Conservation (phyloP, 768 basidiomycete species). For the Dictyophora rubrovolvata region DNA sequence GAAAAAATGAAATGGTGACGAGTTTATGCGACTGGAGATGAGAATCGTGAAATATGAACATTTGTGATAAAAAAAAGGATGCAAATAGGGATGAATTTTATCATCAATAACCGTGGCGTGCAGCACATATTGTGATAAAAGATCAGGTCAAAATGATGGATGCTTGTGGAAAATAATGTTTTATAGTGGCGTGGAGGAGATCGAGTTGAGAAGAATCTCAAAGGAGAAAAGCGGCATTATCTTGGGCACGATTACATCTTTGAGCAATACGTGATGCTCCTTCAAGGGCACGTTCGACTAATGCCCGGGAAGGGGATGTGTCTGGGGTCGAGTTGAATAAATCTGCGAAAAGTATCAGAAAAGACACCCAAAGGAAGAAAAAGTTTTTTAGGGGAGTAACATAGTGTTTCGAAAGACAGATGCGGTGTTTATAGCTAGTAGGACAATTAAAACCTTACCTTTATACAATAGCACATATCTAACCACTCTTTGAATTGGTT, state of each 20-base stretch:
- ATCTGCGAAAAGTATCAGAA: slow-evolving; percentile 25
- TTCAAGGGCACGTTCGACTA: slow-evolving; percentile 51
- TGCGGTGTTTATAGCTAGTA: not conserved
- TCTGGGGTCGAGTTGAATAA: slow-evolving; percentile 39
- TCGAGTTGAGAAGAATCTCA: slow-evolving; percentile 1
- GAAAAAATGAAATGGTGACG: too few species aligned
- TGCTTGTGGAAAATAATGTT: too few species aligned
- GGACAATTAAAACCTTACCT: slow-evolving; percentile 27
- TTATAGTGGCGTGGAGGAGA: too few species aligned
- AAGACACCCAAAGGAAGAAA: not conserved
- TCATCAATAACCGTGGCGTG: too few species aligned
- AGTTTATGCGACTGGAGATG: too few species aligned
- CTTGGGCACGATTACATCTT: slow-evolving; percentile 52
- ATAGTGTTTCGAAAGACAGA: too few species aligned
- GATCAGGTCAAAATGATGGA: too few species aligned
- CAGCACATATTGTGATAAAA: too few species aligned
- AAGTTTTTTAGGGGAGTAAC: too few species aligned
- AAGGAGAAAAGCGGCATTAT: slow-evolving; percentile 36
- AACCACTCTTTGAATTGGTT: slow-evolving; percentile 54
- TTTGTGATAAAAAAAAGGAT: too few species aligned
- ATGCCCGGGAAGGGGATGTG: slow-evolving; percentile 36
- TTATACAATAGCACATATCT: slow-evolving; percentile 51
- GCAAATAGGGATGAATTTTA: too few species aligned
- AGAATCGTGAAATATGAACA: too few species aligned
- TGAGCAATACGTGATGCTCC: slow-evolving; percentile 47